Evolutionary conservation across 2,329 filamentous ascomycete genomes (phyloP).

Genomic region (Fusarium xylarioides): DNA sequence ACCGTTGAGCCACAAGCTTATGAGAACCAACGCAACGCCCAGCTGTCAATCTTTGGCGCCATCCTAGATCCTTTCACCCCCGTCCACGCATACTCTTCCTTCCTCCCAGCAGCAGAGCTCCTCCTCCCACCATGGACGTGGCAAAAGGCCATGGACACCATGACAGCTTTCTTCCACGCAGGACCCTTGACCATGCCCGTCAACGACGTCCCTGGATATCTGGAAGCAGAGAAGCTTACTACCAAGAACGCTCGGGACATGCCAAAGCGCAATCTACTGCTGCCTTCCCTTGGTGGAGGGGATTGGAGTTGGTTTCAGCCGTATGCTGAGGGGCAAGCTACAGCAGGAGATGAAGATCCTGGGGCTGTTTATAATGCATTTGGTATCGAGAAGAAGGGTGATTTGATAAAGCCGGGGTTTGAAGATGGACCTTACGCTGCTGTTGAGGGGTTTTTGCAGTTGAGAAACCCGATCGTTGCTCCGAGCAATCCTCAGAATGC

Average conservation of each 20-base stretch:
- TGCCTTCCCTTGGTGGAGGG: constrained; percentile 33
- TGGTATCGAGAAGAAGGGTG: neutral
- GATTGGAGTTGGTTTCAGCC: constrained; percentile 50
- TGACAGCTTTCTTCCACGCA: constrained; percentile 53
- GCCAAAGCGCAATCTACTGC: neutral
- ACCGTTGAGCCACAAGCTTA: neutral
- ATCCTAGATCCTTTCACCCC: constrained; percentile 52
- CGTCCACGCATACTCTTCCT: constrained; percentile 47
- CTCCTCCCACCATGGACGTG: constrained; percentile 49
- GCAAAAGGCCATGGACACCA: constrained; percentile 48
- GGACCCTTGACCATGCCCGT: constrained; percentile 47
- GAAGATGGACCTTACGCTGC: constrained; percentile 15
- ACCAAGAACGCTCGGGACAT: neutral
- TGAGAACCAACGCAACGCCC: constrained; percentile 14
- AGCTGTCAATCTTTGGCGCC: constrained; percentile 39
- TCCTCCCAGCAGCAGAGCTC: constrained; percentile 45
- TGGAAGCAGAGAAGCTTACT: neutral
- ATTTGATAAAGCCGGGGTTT: neutral
- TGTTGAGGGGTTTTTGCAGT: constrained; percentile 17
- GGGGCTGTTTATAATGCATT: neutral
- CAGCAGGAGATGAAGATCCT: neutral
- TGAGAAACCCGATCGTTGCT: neutral
- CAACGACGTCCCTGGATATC: constrained; percentile 24
- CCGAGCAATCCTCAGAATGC: neutral
- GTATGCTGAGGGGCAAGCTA: constrained; percentile 20